phyloP scores from a whole-genome alignment of 495 filamentous ascomycete species.

The Glarea lozoyensis region DNA sequence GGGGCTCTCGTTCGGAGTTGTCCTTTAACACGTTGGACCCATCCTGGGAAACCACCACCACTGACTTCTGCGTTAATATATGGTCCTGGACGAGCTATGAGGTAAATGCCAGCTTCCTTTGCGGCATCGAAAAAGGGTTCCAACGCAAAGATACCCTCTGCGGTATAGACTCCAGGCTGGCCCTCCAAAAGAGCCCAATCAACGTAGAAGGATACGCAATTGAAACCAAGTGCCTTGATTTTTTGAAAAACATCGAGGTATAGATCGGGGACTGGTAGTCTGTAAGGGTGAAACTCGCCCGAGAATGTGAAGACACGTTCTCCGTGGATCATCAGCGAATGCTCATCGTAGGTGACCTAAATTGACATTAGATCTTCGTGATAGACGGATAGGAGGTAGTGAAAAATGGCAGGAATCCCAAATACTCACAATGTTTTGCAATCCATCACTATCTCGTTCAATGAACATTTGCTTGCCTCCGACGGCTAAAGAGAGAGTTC shows the following conservation, averaged over 20 bases:
- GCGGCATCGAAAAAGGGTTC: constrained; percentile 68
- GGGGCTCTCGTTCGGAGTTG: constrained; percentile 49
- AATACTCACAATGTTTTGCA: constrained; percentile 18
- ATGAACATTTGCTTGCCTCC: constrained; percentile 15
- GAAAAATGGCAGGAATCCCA: not conserved
- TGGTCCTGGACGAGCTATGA: constrained; percentile 43
- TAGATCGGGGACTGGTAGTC: constrained; percentile 62
- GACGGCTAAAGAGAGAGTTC: constrained; percentile 15
- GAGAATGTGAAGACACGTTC: constrained; percentile 63
- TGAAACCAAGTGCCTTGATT: constrained; percentile 69
- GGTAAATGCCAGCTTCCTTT: constrained; percentile 57
- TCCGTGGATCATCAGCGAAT: constrained; percentile 64
- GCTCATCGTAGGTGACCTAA: constrained; percentile 66
- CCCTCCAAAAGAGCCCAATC: constrained; percentile 79
- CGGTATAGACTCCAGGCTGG: constrained; percentile 56
- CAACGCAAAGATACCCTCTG: constrained; percentile 60
- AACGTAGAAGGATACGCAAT: constrained; percentile 64
- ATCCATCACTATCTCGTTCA: constrained; percentile 14
- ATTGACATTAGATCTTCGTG: not conserved
- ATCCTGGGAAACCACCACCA: constrained; percentile 46
- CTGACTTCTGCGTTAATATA: constrained; percentile 52
- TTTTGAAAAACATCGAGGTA: constrained; percentile 75
- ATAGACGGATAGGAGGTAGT: not conserved
- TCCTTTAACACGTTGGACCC: constrained; percentile 51
- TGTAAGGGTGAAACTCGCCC: constrained; percentile 59